A percentile compares a stretch with the other conserved stretches of the same genome.
These are phyloP conservation scores for Scolecobasidium constrictum DNA, from an alignment of 2,329 filamentous ascomycete species.

Conservation along the genomic window DNA sequence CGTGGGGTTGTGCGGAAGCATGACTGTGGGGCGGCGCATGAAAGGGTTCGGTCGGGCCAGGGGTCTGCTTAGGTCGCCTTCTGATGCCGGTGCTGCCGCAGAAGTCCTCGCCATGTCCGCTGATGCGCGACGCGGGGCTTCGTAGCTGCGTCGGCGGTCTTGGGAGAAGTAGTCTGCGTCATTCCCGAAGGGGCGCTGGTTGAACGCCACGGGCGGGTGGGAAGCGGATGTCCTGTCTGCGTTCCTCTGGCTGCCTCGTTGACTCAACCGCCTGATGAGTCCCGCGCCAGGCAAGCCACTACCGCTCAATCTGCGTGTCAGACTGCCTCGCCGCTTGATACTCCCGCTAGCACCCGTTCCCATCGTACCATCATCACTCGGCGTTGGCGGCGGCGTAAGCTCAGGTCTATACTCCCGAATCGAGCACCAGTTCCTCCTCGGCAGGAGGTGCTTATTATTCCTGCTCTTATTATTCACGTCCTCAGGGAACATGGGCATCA, in stretches of 20 bases:
- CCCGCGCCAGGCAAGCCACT: background rate
- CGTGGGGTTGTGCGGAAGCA: slow-evolving; percentile 32
- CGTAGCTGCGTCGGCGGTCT: background rate
- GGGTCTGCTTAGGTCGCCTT: background rate
- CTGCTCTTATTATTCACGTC: slow-evolving; percentile 82
- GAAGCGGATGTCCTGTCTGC: too few relatives aligned
- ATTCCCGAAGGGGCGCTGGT: background rate
- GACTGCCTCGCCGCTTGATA: slow-evolving; percentile 6
- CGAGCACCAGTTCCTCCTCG: slow-evolving; percentile 90
- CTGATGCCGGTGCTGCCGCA: background rate
- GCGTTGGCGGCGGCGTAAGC: slow-evolving; percentile 59
- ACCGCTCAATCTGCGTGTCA: slow-evolving; percentile 1
- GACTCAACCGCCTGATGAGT: slow-evolving; percentile 12
- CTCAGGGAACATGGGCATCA: slow-evolving; percentile 86
- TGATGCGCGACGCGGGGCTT: slow-evolving; percentile 2
- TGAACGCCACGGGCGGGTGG: slow-evolving; percentile 14
- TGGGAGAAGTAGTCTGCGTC: slow-evolving; percentile 7
- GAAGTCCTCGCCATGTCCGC: background rate
- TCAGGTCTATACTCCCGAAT: slow-evolving; percentile 78
- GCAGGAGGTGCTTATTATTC: slow-evolving; percentile 83
- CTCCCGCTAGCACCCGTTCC: background rate
- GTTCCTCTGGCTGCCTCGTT: slow-evolving; percentile 16
- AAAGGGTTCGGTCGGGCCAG: slow-evolving; percentile 30
- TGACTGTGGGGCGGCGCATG: slow-evolving; percentile 58
- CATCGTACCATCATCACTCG: slow-evolving; percentile 29